Base-by-base conservation (phyloP, 331 rosid genomes). In the Erythrophleum ivorense region DNA sequence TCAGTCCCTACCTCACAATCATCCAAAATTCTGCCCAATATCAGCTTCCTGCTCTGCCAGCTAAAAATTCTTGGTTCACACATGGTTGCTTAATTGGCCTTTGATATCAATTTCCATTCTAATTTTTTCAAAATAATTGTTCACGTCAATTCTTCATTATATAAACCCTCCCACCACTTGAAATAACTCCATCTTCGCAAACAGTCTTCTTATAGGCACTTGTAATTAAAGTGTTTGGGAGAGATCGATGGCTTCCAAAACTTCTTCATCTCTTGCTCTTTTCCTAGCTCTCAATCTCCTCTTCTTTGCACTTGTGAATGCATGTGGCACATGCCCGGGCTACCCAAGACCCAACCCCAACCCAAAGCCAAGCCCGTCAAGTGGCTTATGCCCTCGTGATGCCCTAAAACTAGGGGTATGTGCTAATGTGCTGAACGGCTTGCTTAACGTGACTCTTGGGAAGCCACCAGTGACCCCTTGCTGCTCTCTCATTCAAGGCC, bases 341-440 rank as follows among this genome's bases (percentile, higher is more conserved):
- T 45, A 45, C 58, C 88, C 91, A 0, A 88, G 9, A 1, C 91
- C 89, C 0, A 78, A 36, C 0, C 86, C 85, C 0, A 73, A 10
- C 0, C 85, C 85, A 3, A 52, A 12, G 1, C 67, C 86, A 2
- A 67, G 19, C n/a, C 64, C 68, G 0, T 3, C 77, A 2, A 33
- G 24, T 71, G 89, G 65, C 0, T 53, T 79, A 4, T 88, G 90
- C 82, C 93, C 97, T 3, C 88, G 88, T 67, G 93, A 92, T 54
- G 88, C 92, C n/a, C 88, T 92, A 0, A 90, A 91, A 66, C 83
- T 95, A 0, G 97, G 93, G 0, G 84, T 89, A 0, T 95, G 98
- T 18, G 97, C 90, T 50, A 73, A 86, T 41, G 86, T 95, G 15
- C 89, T 94, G 12, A 81, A 16, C 1, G 92, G 98, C 7, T 57